A percentile compares a stretch with the other conserved stretches of the same genome.
Conservation (phyloP, 1,284 basidiomycete species). For the Boletus calvinii region DNA sequence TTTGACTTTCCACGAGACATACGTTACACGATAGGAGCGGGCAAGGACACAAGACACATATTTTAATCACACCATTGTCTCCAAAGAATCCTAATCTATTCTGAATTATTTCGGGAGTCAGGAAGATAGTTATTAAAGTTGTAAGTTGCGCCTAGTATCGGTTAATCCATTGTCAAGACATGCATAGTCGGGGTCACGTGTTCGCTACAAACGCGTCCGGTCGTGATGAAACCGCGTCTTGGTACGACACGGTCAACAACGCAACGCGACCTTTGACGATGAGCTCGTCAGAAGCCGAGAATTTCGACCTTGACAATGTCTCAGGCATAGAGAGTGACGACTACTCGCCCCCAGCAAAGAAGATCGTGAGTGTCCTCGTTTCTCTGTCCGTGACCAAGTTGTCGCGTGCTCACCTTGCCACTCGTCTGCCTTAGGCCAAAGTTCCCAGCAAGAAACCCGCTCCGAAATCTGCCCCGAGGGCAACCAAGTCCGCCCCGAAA, state of each 20-base stretch:
- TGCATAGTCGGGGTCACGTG: conserved; percentile 16
- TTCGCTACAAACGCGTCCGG: conserved; percentile 17
- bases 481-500: conserved; percentile 43
- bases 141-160: no score
- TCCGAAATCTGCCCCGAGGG: conserved; percentile 40
- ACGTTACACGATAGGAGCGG: no score
- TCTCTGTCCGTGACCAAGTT: background rate
- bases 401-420: conserved; percentile 19
- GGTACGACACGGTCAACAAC: conserved; percentile 5
- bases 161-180: no score
- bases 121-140: no score
- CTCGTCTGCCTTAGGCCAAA: conserved; percentile 30
- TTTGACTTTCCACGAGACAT: no score
- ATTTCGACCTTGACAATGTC: conserved; percentile 57
- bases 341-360: conserved; percentile 62
- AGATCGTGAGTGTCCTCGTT: conserved; percentile 33
- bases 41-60: no score
- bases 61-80: no score
- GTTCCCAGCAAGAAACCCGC: conserved; percentile 36
- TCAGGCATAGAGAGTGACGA: conserved; percentile 66
- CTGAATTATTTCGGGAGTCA: no score
- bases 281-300: conserved; percentile 65
- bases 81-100: no score
- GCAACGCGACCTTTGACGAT: conserved; percentile 33
- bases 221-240: conserved; percentile 6